phyloP scores from a whole-genome alignment of 2,329 filamentous ascomycete genomes.

The Pyrenochaeta sp. region DNA sequence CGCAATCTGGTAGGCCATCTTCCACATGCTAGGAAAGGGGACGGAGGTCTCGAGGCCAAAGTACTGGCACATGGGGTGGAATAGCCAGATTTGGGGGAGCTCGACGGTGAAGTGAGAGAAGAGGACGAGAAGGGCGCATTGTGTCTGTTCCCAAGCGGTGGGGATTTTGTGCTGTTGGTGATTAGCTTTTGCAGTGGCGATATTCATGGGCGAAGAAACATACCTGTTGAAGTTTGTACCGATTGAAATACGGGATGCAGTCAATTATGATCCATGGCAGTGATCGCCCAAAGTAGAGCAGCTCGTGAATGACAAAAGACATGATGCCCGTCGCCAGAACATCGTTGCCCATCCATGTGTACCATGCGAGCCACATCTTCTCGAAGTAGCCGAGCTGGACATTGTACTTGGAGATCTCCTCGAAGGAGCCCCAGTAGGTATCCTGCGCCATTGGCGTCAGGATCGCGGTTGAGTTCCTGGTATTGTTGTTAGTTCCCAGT shows the following conservation, averaged over 20 bases:
- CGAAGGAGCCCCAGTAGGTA: constrained; percentile 72
- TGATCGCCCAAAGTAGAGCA: constrained; percentile 91
- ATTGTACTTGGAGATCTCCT: constrained; percentile 75
- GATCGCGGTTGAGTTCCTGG: constrained; percentile 48
- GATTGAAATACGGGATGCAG: constrained; percentile 83
- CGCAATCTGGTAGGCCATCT: constrained; percentile 89
- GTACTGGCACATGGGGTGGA: constrained; percentile 94
- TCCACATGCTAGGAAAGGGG: constrained; percentile 85
- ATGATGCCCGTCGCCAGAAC: constrained; percentile 95
- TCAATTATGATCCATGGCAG: constrained; percentile 95
- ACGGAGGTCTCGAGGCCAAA: constrained; percentile 88
- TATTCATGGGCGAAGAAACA: constrained; percentile 39
- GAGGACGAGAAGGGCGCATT: constrained; percentile 91
- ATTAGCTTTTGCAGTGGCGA: constrained; percentile 16
- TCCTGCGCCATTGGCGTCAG: constrained; percentile 55
- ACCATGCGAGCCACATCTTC: constrained; percentile 94
- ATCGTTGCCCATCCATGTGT: constrained; percentile 98
- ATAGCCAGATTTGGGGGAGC: constrained; percentile 98
- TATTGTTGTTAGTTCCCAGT: constrained; percentile 24
- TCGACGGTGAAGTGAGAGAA: constrained; percentile 97
- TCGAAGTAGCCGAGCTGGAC: constrained; percentile 86
- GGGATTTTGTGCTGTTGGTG: constrained; percentile 77
- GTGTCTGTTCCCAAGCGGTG: constrained; percentile 91
- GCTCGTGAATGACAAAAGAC: constrained; percentile 95
- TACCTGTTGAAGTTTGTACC: constrained; percentile 93